Evolutionary conservation across 108 stramenopile species (phyloP).

Genomic region (Fragilariopsis cylindrus): DNA sequence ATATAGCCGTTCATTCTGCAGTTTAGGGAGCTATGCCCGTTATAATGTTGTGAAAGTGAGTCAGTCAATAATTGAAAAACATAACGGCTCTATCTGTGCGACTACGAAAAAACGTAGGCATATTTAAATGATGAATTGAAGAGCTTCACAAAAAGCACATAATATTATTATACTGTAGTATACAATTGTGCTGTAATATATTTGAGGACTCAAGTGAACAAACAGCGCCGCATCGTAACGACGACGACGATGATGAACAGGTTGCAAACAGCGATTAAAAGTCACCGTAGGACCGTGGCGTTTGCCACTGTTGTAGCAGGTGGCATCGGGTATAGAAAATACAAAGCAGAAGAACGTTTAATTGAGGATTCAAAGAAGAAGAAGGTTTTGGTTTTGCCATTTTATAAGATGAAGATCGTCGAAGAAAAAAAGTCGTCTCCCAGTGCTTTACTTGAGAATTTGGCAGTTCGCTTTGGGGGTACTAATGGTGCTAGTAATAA

Average conservation of each 20-base stretch:
- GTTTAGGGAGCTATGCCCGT: too few species aligned
- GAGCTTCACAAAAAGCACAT: too few species aligned
- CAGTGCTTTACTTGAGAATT: conserved; percentile 5
- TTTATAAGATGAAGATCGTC: conserved; percentile 64
- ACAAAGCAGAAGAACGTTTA: neutral
- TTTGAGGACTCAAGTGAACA: too few species aligned
- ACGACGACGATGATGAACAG: neutral
- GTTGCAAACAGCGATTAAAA: neutral
- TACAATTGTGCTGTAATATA: too few species aligned
- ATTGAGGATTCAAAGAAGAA: conserved; percentile 35
- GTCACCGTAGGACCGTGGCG: neutral
- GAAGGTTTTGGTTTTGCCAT: conserved; percentile 60
- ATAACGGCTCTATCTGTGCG: too few species aligned
- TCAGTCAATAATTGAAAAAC: too few species aligned
- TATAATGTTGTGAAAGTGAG: too few species aligned
- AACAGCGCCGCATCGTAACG: too few species aligned
- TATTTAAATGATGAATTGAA: too few species aligned
- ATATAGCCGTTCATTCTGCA: too few species aligned
- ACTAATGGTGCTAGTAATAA: neutral
- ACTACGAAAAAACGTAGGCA: too few species aligned
- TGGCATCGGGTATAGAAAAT: neutral
- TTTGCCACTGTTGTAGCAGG: neutral
- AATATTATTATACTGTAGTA: too few species aligned
- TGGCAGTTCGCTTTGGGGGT: neutral
- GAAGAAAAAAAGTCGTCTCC: conserved; percentile 39